phyloP scores from a whole-genome alignment of 2,329 filamentous ascomycete species.

The Phaeosphaeriaceae sp. region DNA sequence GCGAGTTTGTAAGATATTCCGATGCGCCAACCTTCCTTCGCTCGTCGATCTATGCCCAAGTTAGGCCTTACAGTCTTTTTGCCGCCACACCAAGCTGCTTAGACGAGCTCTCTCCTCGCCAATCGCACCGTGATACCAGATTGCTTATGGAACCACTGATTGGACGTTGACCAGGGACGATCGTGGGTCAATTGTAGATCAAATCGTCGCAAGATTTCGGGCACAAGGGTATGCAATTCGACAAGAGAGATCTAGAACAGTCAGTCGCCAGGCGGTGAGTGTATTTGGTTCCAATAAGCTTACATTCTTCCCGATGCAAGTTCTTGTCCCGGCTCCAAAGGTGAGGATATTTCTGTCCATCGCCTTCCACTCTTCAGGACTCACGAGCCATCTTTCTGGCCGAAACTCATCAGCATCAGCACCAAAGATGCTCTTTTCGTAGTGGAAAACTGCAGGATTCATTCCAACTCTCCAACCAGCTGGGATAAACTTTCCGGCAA shows the following conservation, averaged over 20 bases:
- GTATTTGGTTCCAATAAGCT: not conserved
- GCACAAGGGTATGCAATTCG: conserved; percentile 22
- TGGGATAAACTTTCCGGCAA: conserved; percentile 30
- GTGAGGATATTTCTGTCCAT: conserved; percentile 44
- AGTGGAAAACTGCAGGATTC: conserved; percentile 54
- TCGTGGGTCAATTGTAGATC: conserved; percentile 19
- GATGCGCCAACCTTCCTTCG: no score
- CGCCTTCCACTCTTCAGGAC: conserved; percentile 14
- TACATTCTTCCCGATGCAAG: conserved; percentile 41
- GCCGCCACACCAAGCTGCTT: not conserved
- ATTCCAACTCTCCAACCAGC: conserved; percentile 53
- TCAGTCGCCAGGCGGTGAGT: not conserved
- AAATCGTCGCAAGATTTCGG: conserved; percentile 23
- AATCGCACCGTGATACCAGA: not conserved
- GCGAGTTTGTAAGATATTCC: no score
- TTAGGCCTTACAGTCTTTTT: no score
- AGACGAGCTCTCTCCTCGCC: not conserved
- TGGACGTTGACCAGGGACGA: conserved; percentile 17
- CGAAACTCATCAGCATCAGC: conserved; percentile 49
- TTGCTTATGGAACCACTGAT: conserved; percentile 26
- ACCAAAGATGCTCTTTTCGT: conserved; percentile 49
- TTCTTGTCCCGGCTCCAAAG: conserved; percentile 45
- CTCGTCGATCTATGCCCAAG: not conserved
- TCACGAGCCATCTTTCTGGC: conserved; percentile 56
- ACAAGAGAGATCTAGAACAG: conserved; percentile 15